Evolutionary conservation across 2,329 filamentous ascomycete species (phyloP).

Genomic region (Xylaria multiplex): DNA sequence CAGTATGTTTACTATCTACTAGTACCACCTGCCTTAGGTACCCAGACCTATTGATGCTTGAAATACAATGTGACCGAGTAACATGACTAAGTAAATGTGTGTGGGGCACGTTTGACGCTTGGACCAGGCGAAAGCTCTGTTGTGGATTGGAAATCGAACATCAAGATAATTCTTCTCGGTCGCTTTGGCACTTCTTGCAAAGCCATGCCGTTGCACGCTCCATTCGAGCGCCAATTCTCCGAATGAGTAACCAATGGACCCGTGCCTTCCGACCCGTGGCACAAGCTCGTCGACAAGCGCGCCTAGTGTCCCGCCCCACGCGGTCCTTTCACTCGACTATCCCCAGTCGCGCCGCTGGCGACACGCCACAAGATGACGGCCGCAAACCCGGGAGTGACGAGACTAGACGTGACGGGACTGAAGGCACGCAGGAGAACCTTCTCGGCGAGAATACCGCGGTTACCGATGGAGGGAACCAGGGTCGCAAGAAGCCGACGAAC

Average conservation of each 20-base stretch:
- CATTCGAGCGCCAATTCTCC: constrained; percentile 47
- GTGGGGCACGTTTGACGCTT: constrained; percentile 27
- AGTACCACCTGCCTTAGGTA: neutral
- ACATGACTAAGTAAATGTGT: too few relatives aligned
- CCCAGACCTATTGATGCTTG: too few relatives aligned
- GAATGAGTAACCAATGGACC: constrained; percentile 49
- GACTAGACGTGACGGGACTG: constrained; percentile 23
- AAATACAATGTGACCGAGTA: too few relatives aligned
- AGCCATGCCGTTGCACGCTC: constrained; percentile 49
- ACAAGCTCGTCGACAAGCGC: constrained; percentile 37
- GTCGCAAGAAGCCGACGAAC: constrained; percentile 41
- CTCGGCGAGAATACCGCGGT: constrained; percentile 39
- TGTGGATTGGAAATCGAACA: neutral
- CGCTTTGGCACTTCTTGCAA: constrained; percentile 30
- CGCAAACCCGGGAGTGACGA: constrained; percentile 42
- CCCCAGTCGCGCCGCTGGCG: constrained; percentile 36
- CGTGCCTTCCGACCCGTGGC: constrained; percentile 48
- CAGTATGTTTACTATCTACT: too few relatives aligned
- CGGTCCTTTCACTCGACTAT: constrained; percentile 43
- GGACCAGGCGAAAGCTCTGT: constrained; percentile 24
- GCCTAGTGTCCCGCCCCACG: constrained; percentile 32
- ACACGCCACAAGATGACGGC: constrained; percentile 40
- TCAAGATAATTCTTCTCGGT: neutral
- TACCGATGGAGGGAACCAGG: constrained; percentile 40
- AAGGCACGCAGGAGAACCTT: constrained; percentile 38